Evolutionary conservation across 208 protist genomes (phyloP), one percentile per base, ranked within the genome.

Genomic region (Tritrichomonas musculus): DNA sequence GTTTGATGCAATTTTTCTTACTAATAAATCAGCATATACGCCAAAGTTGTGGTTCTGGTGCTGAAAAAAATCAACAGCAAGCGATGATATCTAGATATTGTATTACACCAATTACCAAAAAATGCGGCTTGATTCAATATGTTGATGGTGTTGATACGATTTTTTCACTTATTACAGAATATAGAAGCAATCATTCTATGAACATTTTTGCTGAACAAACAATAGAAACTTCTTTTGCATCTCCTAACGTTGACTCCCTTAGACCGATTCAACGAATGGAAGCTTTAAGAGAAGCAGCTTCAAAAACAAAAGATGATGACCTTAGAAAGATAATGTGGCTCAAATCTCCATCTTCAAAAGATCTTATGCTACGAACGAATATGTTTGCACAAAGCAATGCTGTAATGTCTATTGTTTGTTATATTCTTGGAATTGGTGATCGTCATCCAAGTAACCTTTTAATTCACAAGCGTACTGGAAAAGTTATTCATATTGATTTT

Each of bases 401-500:
- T 50, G 27, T 92, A 47, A 72, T 69, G 88, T 72, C 55, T 14
- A 69, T 92, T 49, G 25, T 64, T 30, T 36, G 55, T 50, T 92
- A 69, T 33, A 57, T 92, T 13, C 17, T 92, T 47, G 88, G 88
- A 64, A 44, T 92, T 30, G 88, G 88, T n/a, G 88, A 92, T 64
- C 22, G 88, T 50, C 88, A 92, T 72, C 88, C 88, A 47, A 73
- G 55, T 5, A 92, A 92, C 17, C 47, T 92, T 22, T 47, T 92
- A n/a, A 92, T 92, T 3, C 33, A 69, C 47, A 22, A 47, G 44
- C 3, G 44, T 0, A 57, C 47, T 53, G 88, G 88, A 92, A 92
- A 13, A 33, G 25, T 92, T 53, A 44, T 92, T 33, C 88, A 92
- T 49, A 92, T 92, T 33, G 88, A 92, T 92, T 72, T 92, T 5